These are phyloP conservation scores for Candida sonorensis DNA, from an alignment of 805 yeast species.

Conservation along the genomic window DNA sequence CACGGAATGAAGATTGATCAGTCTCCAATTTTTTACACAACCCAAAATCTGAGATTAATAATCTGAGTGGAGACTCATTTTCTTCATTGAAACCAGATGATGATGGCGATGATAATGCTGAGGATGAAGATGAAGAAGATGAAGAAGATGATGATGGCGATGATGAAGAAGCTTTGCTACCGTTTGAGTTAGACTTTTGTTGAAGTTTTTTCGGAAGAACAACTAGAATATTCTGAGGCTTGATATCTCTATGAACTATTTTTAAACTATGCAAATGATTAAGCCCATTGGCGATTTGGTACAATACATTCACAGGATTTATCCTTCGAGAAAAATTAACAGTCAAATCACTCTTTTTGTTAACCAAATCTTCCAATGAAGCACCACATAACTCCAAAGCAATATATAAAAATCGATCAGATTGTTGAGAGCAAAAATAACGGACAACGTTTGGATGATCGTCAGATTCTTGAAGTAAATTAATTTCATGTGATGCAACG, in stretches of 20 bases:
- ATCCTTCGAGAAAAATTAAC: constrained; percentile 33
- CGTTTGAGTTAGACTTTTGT: constrained; percentile 1
- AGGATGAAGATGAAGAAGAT: too few species aligned
- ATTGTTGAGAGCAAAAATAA: constrained; percentile 88
- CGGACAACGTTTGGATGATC: constrained; percentile 94
- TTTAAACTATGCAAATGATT: constrained; percentile 83
- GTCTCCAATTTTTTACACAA: constrained; percentile 85
- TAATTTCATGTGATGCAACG: constrained; percentile 87
- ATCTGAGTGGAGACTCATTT: constrained; percentile 43
- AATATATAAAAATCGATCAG: constrained; percentile 82
- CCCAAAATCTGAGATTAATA: constrained; percentile 92
- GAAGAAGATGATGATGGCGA: too few species aligned
- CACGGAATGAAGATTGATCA: constrained; percentile 89
- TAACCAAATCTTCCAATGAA: constrained; percentile 79
- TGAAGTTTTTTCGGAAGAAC: constrained; percentile 53
- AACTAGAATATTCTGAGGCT: constrained; percentile 88
- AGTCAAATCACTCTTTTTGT: constrained; percentile 35
- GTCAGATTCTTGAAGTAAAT: constrained; percentile 84
- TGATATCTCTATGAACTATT: constrained; percentile 90
- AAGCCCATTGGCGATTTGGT: constrained; percentile 78
- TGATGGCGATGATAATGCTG: not conserved
- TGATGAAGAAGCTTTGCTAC: too few species aligned
- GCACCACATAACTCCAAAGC: constrained; percentile 90
- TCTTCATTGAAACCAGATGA: constrained; percentile 4
- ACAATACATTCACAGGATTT: constrained; percentile 49